Base-by-base conservation (phyloP, 805 yeast species). In the Blastobotrys attinorum region DNA sequence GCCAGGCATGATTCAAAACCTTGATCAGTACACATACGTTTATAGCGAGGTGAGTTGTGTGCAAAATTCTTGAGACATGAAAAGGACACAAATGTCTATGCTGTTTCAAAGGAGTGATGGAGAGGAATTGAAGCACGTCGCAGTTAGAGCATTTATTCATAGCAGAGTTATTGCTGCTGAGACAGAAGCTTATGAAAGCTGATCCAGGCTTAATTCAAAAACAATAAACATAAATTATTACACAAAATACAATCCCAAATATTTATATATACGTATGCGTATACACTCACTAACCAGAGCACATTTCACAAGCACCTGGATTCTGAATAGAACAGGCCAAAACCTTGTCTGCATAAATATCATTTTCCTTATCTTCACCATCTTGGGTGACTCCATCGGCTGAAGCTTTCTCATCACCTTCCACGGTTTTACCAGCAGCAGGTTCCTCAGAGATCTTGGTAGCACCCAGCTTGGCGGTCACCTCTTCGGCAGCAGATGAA, bases 271-370 rank as follows among this genome's bases (percentile, higher is more conserved):
- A 29, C 5, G 7, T n/a, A 11, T 21, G 16, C n/a, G 3, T 17
- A 21, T 17, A 22, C 15, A 4, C 21, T 6, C 18, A 22, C 31
- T 69, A 92, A 71, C 97, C 97, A 47, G 97, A 90, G 73, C 98
- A 92, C 97, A 92, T 92, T 61, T 90, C 90, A 70, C 98, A 90
- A 40, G 97, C 79, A 70, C 86, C 97, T 47, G 97, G 97, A 71
- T 92, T 90, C 47, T 84, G 81, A 64, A 92, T 88, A 45, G 97
- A 95, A 73, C 98, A 90, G 29, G 96, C 96, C 67, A 90, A 79
- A 27, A 84, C 97, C 67, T 89, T 82, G 21, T 95, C 83, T 65
- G 90, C 86, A 75, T 71, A 92, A 56, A 90, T 90, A 63, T 90
- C 96, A 47, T 56, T 78, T 55, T 81, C 90, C 18, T 67, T 63